Base-by-base conservation (phyloP, 768 basidiomycete species). In the Mycena haematopus region DNA sequence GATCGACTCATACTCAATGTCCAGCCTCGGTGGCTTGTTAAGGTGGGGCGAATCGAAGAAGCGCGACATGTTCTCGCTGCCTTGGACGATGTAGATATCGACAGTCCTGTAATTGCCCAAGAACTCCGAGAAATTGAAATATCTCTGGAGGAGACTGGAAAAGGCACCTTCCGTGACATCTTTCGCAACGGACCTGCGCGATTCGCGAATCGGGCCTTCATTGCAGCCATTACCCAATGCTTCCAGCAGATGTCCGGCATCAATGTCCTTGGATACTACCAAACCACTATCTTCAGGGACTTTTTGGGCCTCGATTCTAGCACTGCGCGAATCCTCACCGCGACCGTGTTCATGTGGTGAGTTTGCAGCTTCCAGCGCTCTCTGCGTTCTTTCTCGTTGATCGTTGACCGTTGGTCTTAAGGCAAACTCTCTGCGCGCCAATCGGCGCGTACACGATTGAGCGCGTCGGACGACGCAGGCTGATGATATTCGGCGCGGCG, bases 11-110 rank as follows among this genome's bases (percentile, higher is more conserved):
- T 45, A 6, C n/a, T n/a, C 11, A 17, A 21, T n/a, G 0, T 45
- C 2, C 40, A 67, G 67, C 69, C 69, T 36, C 65, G 69, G 17
- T 70, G 65, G 63, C 68, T 70, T 15, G 60, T 68, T 24, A 70
- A 69, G 35, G 56, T 55, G 13, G 68, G 68, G 24, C 69, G 69
- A 38, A 57, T 69, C 25, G 60, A 63, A 42, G 69, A 70, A 21
- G 69, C 69, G n/a, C 51, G 61, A 15, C 56, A 58, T 27, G 69
- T 69, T 9, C 61, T 70, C 17, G 60, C 65, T 2, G 69, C 66
- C 14, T 45, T 67, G 24, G 66, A 67, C 44, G 66, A 61, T 29
- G 56, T 56, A 7, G 11, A 50, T 11, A 8, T 55, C 33, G 56
- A 64, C 36, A 60, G 59, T 42, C 59, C 62, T 2, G 22, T 56